Conservation (phyloP, 768 basidiomycete species). For the Lactarius sp. region DNA sequence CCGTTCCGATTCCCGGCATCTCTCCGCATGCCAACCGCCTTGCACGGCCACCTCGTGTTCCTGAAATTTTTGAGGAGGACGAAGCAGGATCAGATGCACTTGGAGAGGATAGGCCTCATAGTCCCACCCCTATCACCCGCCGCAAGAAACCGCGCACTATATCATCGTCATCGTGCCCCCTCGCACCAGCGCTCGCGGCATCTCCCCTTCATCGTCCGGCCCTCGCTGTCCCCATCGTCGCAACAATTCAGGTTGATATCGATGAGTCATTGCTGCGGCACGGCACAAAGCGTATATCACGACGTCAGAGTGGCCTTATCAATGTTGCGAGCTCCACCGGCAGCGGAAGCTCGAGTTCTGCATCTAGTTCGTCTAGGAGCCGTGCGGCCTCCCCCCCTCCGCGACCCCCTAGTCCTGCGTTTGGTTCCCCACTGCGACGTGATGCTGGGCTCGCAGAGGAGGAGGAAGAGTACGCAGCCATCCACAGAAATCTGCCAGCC, state of each 20-base stretch:
- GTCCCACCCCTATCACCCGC: slow-evolving; percentile 36
- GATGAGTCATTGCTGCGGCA: slow-evolving; percentile 33
- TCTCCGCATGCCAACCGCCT: slow-evolving; percentile 52
- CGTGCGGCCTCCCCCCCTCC: slow-evolving; percentile 40
- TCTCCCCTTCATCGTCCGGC: slow-evolving; percentile 38
- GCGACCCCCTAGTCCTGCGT: slow-evolving; percentile 62
- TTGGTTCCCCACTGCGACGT: slow-evolving; percentile 55
- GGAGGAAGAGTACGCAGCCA: slow-evolving; percentile 46
- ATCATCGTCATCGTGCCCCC: slow-evolving; percentile 38
- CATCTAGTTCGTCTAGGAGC: slow-evolving; percentile 28
- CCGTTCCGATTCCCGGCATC: slow-evolving; percentile 38
- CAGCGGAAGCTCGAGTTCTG: slow-evolving; percentile 31
- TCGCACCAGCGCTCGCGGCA: slow-evolving; percentile 41
- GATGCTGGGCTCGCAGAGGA: slow-evolving; percentile 52
- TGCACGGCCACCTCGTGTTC: slow-evolving; percentile 60
- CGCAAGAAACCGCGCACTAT: slow-evolving; percentile 45
- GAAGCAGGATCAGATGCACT: slow-evolving; percentile 49
- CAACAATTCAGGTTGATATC: slow-evolving; percentile 30
- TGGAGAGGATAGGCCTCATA: slow-evolving; percentile 37
- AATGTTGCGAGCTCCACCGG: slow-evolving; percentile 25
- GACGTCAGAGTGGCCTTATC: slow-evolving; percentile 52
- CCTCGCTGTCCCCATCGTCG: slow-evolving; percentile 22
- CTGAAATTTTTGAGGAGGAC: slow-evolving; percentile 64
- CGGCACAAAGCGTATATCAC: slow-evolving; percentile 35
- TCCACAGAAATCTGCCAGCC: slow-evolving; percentile 32